Evolutionary conservation across 768 basidiomycete species (phyloP).

Genomic region (Xerocomellus amylosporus): DNA sequence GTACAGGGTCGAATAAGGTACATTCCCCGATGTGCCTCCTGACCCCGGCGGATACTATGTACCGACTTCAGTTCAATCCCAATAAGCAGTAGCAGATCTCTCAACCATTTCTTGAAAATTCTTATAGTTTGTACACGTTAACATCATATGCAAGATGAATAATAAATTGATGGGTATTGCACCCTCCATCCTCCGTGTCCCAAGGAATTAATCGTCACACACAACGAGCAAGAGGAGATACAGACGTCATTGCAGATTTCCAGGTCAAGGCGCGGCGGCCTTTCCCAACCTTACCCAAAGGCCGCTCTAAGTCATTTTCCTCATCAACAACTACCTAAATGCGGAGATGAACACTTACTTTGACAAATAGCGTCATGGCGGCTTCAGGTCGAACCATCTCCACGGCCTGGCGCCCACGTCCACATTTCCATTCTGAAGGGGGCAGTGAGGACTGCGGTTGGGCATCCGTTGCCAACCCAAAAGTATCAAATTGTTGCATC

Average conservation of each 20-base stretch:
- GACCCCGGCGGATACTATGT: background rate
- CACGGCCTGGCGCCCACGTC: constrained; percentile 44
- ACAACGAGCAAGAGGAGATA: background rate
- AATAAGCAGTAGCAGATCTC: background rate
- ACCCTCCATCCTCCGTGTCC: background rate
- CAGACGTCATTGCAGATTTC: background rate
- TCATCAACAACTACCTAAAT: constrained; percentile 2
- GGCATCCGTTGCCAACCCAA: constrained; percentile 57
- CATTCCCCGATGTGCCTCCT: background rate
- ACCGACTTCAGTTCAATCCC: background rate
- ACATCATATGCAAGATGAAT: constrained; percentile 7
- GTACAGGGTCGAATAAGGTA: constrained; percentile 15
- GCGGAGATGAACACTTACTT: constrained; percentile 41
- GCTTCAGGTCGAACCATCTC: constrained; percentile 64
- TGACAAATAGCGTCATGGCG: constrained; percentile 63
- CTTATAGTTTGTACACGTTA: constrained; percentile 3
- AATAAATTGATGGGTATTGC: constrained; percentile 18
- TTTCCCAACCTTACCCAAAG: constrained; percentile 54
- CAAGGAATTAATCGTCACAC: background rate
- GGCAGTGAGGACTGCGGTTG: constrained; percentile 64
- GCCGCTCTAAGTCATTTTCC: constrained; percentile 43
- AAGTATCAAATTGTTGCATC: constrained; percentile 60
- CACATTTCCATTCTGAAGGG: constrained; percentile 51
- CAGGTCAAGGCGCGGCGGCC: constrained; percentile 12
- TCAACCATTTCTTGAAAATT: background rate